phyloP scores from a whole-genome alignment of 805 yeast species.

The Candida rishiriensis region DNA sequence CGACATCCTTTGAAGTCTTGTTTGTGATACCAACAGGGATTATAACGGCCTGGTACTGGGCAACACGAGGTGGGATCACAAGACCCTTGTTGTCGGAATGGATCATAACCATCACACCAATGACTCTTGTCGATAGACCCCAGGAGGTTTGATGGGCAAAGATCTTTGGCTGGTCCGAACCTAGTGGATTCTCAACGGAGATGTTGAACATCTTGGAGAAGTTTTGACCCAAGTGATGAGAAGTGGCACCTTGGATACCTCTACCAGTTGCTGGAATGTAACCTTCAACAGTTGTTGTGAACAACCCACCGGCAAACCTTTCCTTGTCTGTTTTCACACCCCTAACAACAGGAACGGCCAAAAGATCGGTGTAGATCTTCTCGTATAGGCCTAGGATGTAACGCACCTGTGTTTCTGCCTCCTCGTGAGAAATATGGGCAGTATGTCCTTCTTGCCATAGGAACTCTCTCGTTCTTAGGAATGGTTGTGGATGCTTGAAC shows the following conservation, averaged over 20 bases:
- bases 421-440: slow-evolving; percentile 82
- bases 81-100: slow-evolving; percentile 98
- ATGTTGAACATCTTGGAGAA: slow-evolving; percentile 98
- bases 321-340: slow-evolving; percentile 97
- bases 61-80: slow-evolving; percentile 95
- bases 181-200: slow-evolving; percentile 92
- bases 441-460: slow-evolving; percentile 99
- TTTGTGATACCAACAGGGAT: slow-evolving; percentile 94
- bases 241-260: slow-evolving; percentile 99
- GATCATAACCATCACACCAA: slow-evolving; percentile 99
- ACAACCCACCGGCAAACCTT: slow-evolving; percentile 96
- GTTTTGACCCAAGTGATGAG: slow-evolving; percentile 96
- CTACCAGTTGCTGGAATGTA: slow-evolving; percentile 98
- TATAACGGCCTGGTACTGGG: slow-evolving; percentile 86
- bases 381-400: slow-evolving; percentile 85
- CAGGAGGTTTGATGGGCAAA: slow-evolving; percentile 96
- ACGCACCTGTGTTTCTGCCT: slow-evolving; percentile 77
- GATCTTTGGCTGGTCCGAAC: slow-evolving; percentile 77
- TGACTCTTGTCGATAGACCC: slow-evolving; percentile 98
- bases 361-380: slow-evolving; percentile 79
- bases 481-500: slow-evolving; percentile 99
- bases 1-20: slow-evolving; percentile 75
- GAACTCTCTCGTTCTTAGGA: slow-evolving; percentile 97
- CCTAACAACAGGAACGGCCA: slow-evolving; percentile 95
- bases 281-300: slow-evolving; percentile 95